These are phyloP conservation scores for Plasmodium vivax DNA, from an alignment of 169 alveolate genomes.

Conservation along the genomic window DNA sequence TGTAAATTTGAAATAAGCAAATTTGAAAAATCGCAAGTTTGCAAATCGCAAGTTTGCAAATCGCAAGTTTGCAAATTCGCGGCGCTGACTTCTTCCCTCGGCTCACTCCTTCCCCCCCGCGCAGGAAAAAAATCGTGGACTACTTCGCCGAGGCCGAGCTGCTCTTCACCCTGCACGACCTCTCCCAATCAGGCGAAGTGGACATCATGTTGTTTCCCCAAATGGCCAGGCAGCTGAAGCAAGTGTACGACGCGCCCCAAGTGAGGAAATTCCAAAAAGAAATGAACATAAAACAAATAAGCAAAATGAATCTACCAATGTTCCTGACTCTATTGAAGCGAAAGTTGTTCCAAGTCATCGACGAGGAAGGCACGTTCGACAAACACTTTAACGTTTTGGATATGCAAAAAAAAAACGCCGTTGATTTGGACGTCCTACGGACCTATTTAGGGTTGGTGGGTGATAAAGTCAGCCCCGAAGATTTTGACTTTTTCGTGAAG, in stretches of 20 bases:
- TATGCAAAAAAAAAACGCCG: slow-evolving; percentile 23
- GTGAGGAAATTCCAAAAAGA: slow-evolving; percentile 35
- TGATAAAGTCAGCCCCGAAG: slow-evolving; percentile 37
- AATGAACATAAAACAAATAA: slow-evolving; percentile 30
- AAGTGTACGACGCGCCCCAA: slow-evolving; percentile 26
- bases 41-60: too few species aligned
- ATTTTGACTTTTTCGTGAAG: slow-evolving; percentile 27
- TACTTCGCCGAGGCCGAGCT: slow-evolving; percentile 38
- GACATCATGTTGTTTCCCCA: slow-evolving; percentile 29
- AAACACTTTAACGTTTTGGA: slow-evolving; percentile 38
- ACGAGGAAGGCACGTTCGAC: slow-evolving; percentile 5
- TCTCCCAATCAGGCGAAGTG: slow-evolving; percentile 8
- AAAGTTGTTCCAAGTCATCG: slow-evolving; percentile 9
- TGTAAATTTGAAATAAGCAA: not conserved
- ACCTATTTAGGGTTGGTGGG: slow-evolving; percentile 24
- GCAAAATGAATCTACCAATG: slow-evolving; percentile 43
- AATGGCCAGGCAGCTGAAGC: slow-evolving; percentile 70
- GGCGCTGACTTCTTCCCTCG: not conserved
- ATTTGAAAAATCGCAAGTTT: too few species aligned
- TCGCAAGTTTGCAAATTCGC: not conserved
- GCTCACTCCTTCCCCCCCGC: not conserved
- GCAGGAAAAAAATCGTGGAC: slow-evolving; percentile 37
- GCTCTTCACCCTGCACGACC: slow-evolving; percentile 34
- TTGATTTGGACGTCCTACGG: slow-evolving; percentile 9
- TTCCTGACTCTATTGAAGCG: slow-evolving; percentile 58